Evolutionary conservation across 768 basidiomycete species (phyloP), one percentile per base, ranked within the genome.

Genomic region (Termitomyces sp.): DNA sequence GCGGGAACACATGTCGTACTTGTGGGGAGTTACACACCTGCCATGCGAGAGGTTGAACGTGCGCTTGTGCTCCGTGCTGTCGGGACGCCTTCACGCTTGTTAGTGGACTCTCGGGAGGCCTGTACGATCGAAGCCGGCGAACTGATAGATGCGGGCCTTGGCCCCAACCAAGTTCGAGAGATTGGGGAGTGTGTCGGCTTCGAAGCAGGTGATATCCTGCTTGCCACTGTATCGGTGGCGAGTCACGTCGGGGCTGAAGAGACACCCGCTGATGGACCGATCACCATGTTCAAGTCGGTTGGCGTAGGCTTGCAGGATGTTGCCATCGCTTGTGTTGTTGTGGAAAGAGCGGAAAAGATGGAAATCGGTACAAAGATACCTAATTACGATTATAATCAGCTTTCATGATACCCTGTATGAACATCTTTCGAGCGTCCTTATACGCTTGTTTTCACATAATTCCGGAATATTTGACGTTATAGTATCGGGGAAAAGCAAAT

Each of bases 291-390:
- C 80, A 95, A 95, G 72, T 90, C 88, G 0, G 94, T 95, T 5
- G 93, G 94, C 2, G 71, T 94, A 6, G 91, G 89, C 1, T 71
- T 91, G n/a, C 93, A 95, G 64, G 94, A 96, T 62, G 89, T 91
- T 5, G 89, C 86, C 0, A 90, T 95, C 57, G 85, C 91, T 10
- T 77, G 72, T 54, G 81, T 87, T 2, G 82, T 93, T 1, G 79
- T 92, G 2, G 71, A 79, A 4, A 77, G 76, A 51, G 92, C 92
- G 1, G 73, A 83, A 62, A 65, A 73, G 53, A 70, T 78, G 64
- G 77, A 75, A 1, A 61, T 82, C 5, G 90, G 92, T 8, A 82
- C 73, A 0, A 53, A 63, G 0, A 71, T 91, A 21, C 59, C 65
- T 9, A 64, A 71, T 53, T 86, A 82, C 63, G 84, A 85, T 60